phyloP scores from a whole-genome alignment of 2,329 filamentous ascomycete genomes.

The Aspergillus fumigatus region DNA sequence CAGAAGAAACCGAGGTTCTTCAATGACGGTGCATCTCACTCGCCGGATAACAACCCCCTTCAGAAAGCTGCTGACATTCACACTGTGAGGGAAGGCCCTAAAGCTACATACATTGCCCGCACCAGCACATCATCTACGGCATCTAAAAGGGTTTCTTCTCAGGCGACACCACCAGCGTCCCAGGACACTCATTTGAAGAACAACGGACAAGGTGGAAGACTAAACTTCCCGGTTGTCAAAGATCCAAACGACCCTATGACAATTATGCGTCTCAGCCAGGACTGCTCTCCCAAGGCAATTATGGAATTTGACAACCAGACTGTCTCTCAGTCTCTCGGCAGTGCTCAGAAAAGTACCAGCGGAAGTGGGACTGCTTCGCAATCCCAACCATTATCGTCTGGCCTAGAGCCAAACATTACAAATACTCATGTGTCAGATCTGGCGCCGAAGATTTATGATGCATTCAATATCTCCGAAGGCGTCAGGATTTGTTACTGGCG shows the following conservation, averaged over 20 bases:
- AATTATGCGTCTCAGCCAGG: conserved; percentile 62
- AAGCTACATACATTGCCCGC: conserved; percentile 1
- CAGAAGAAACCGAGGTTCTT: conserved; percentile 8
- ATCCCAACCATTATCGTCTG: conserved; percentile 17
- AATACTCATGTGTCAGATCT: conserved; percentile 17
- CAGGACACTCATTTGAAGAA: conserved; percentile 25
- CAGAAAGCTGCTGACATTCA: not conserved
- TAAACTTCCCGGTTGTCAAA: conserved; percentile 73
- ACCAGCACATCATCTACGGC: conserved; percentile 6
- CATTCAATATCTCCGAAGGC: conserved; percentile 26
- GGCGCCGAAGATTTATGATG: conserved; percentile 19
- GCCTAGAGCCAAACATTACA: conserved; percentile 3
- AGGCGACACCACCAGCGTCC: conserved; percentile 20
- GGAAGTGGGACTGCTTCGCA: conserved; percentile 12
- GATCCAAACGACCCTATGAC: conserved; percentile 64
- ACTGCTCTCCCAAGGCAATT: conserved; percentile 49
- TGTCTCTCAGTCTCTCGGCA: conserved; percentile 3
- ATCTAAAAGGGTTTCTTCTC: conserved; percentile 11
- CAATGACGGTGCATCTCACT: not conserved
- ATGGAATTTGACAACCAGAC: conserved; percentile 12
- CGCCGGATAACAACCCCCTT: not conserved
- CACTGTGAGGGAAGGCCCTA: not conserved
- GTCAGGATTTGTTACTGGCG: conserved; percentile 23
- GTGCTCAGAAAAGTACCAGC: conserved; percentile 4
- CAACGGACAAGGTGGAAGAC: conserved; percentile 37